phyloP scores from a whole-genome alignment of 1,284 basidiomycete species.

The Sphaerobolus stellatus region DNA sequence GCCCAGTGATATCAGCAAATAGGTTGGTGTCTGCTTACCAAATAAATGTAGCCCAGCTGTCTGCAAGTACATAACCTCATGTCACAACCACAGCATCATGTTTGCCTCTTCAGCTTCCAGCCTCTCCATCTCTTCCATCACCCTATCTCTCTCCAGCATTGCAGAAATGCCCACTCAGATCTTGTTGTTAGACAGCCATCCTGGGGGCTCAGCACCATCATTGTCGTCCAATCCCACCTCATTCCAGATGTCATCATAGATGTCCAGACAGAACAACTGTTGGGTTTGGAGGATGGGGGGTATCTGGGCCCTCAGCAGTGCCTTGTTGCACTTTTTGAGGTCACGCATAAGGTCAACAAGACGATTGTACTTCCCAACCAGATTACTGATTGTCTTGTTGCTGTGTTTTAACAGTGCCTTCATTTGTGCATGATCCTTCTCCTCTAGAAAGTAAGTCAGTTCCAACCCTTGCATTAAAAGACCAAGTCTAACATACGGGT shows the following conservation, averaged over 20 bases:
- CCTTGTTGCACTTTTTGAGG: background rate
- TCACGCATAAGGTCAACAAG: background rate
- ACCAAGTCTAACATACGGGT: no score
- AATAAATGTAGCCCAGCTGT: no score
- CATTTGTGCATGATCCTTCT: background rate
- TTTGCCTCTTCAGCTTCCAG: no score
- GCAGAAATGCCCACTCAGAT: background rate
- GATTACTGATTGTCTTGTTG: background rate
- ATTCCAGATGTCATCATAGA: background rate
- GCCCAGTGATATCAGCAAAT: no score
- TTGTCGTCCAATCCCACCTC: background rate
- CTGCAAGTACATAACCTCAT: no score
- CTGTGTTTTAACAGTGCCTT: background rate
- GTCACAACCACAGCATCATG: no score
- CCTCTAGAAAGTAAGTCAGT: background rate
- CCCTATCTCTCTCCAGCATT: background rate
- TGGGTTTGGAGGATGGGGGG: background rate
- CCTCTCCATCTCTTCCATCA: background rate
- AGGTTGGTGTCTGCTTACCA: no score
- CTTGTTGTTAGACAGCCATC: background rate
- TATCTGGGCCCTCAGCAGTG: background rate
- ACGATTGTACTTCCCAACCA: background rate
- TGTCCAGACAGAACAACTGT: background rate
- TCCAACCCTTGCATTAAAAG: conserved; percentile 9
- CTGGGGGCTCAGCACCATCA: background rate